phyloP scores from a whole-genome alignment of 129 eudicot species.

The Sambucus nigra region DNA sequence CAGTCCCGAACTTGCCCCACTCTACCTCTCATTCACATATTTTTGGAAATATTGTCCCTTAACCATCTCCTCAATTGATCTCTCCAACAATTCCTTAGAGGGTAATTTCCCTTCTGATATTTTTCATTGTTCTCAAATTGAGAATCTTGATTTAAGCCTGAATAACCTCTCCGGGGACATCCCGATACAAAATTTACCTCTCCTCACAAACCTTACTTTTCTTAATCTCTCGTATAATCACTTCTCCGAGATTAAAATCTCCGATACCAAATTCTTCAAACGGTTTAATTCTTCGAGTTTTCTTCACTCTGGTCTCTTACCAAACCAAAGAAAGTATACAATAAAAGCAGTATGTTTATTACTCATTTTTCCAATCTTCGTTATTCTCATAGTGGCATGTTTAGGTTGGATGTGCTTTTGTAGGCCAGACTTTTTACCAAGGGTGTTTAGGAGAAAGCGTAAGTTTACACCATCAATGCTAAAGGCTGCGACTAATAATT shows the following conservation, averaged over 20 bases:
- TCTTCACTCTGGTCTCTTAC: constrained; percentile 24
- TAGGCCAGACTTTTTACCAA: constrained; percentile 24
- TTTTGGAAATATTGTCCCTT: constrained; percentile 36
- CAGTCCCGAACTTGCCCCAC: constrained; percentile 26
- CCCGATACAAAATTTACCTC: constrained; percentile 16
- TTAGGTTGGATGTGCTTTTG: constrained; percentile 21
- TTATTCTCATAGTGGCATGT: constrained; percentile 13
- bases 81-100: constrained; percentile 19
- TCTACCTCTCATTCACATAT: constrained; percentile 27
- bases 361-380: constrained; percentile 17
- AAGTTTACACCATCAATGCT: constrained; percentile 18
- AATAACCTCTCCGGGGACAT: constrained; percentile 28
- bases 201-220: constrained; percentile 17
- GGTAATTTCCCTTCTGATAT: constrained; percentile 27
- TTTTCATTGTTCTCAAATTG: constrained; percentile 23
- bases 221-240: constrained; percentile 24
- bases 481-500: constrained; percentile 20
- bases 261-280: constrained; percentile 20
- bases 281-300: constrained; percentile 30
- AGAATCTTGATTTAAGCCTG: constrained; percentile 23
- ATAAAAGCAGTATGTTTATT: constrained; percentile 19
- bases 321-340: constrained; percentile 16
- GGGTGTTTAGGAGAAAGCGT: constrained; percentile 1
- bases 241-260: constrained; percentile 21
- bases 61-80: constrained; percentile 20